A percentile compares a stretch with the other conserved stretches of the same genome.
Conservation (phyloP, 805 yeast species). For the Sungouiozyma intestinalis region DNA sequence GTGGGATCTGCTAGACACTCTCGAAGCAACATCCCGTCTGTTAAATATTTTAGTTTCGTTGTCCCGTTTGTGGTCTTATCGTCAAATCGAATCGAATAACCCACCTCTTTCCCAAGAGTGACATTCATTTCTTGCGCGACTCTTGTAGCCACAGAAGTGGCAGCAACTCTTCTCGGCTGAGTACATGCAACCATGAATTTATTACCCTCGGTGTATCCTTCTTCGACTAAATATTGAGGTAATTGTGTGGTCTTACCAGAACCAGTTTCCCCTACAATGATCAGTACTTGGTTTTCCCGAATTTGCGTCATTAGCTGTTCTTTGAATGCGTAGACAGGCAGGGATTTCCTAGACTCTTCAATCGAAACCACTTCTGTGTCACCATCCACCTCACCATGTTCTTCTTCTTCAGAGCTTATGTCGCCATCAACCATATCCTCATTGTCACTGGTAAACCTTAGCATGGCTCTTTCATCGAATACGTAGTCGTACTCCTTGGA, state of each 20-base stretch:
- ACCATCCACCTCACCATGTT: constrained; percentile 11
- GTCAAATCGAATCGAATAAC: constrained; percentile 83
- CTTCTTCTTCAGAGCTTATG: constrained; percentile 26
- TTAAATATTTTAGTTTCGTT: constrained; percentile 78
- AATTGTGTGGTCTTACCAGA: constrained; percentile 93
- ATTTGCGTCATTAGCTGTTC: constrained; percentile 51
- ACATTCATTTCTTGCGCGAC: constrained; percentile 86
- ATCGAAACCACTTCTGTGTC: constrained; percentile 28
- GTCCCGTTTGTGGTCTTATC: constrained; percentile 48
- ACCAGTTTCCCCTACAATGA: constrained; percentile 82
- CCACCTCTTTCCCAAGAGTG: constrained; percentile 76
- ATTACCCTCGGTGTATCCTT: constrained; percentile 54
- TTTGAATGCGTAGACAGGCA: constrained; percentile 67
- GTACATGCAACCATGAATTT: constrained; percentile 71
- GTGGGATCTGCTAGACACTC: constrained; percentile 76
- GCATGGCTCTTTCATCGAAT: constrained; percentile 54
- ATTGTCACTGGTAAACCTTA: constrained; percentile 42
- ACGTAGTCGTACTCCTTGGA: constrained; percentile 57
- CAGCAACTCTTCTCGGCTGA: constrained; percentile 94
- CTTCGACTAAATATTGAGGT: constrained; percentile 79
- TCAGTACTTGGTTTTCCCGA: constrained; percentile 50
- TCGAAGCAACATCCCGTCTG: constrained; percentile 89
- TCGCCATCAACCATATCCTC: constrained; percentile 23
- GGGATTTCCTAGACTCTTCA: constrained; percentile 45
- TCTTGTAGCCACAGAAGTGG: constrained; percentile 79